Conservation (phyloP, 495 filamentous ascomycete species). For the Talaromyces ruber region DNA sequence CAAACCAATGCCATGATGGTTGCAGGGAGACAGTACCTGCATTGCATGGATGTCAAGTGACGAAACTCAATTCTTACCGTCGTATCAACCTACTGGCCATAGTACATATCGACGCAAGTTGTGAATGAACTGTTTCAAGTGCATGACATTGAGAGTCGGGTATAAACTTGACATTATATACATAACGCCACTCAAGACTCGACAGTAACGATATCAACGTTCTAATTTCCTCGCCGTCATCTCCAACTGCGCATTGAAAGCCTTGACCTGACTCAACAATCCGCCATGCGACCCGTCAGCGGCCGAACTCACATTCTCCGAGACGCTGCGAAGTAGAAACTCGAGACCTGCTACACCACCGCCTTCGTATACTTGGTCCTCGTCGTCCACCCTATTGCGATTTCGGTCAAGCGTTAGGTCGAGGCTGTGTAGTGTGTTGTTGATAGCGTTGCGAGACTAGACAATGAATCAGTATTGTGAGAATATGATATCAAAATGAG, state of each 20-base stretch:
- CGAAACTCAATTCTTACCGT: neutral
- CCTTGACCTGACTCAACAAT: constrained; percentile 30
- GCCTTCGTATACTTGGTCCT: constrained; percentile 8
- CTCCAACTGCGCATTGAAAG: constrained; percentile 38
- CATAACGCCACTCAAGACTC: neutral
- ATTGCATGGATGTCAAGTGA: neutral
- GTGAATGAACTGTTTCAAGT: neutral
- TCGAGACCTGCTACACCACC: constrained; percentile 26
- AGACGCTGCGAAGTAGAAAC: constrained; percentile 32
- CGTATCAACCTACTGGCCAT: neutral
- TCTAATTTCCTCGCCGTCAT: constrained; percentile 24
- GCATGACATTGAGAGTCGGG: neutral
- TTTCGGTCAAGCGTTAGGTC: constrained; percentile 38
- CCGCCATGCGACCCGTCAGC: constrained; percentile 32
- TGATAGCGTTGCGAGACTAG: constrained; percentile 33
- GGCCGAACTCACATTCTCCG: constrained; percentile 30
- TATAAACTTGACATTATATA: neutral
- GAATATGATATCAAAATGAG: neutral
- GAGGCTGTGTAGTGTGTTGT: constrained; percentile 36
- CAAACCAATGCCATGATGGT: too few species aligned
- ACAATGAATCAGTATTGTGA: neutral
- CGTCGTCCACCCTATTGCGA: constrained; percentile 14
- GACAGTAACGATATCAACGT: neutral
- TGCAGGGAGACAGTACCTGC: neutral
- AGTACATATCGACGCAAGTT: neutral